Evolutionary conservation across 2,329 filamentous ascomycete genomes (phyloP).

Genomic region (Xylariaceae sp.): DNA sequence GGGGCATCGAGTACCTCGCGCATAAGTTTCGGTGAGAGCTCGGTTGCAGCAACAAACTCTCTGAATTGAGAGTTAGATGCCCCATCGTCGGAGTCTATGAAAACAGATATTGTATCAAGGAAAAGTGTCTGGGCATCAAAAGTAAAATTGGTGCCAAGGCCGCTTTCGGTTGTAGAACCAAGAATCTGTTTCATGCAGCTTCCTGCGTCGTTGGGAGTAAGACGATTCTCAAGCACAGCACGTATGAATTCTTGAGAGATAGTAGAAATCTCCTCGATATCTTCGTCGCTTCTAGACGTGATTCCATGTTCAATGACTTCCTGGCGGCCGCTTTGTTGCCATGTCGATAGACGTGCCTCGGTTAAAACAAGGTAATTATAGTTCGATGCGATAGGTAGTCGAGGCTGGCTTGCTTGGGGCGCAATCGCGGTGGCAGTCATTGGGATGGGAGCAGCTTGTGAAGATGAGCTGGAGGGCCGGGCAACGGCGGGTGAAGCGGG

Average conservation of each 20-base stretch:
- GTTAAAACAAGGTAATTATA: slow-evolving; percentile 81
- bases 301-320: slow-evolving; percentile 69
- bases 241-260: slow-evolving; percentile 87
- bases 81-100: slow-evolving; percentile 72
- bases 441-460: slow-evolving; percentile 39
- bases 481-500: slow-evolving; percentile 42
- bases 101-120: slow-evolving; percentile 80
- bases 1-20: slow-evolving; percentile 82
- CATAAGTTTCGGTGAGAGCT: slow-evolving; percentile 73
- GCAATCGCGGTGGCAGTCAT: slow-evolving; percentile 36
- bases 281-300: slow-evolving; percentile 69
- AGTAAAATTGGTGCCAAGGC: slow-evolving; percentile 49
- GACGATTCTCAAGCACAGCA: slow-evolving; percentile 71
- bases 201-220: slow-evolving; percentile 74
- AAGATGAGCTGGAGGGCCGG: slow-evolving; percentile 48
- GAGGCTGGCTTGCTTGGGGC: slow-evolving; percentile 30
- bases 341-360: slow-evolving; percentile 68
- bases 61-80: slow-evolving; percentile 60
- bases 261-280: slow-evolving; percentile 70
- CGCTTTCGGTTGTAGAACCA: slow-evolving; percentile 58
- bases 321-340: slow-evolving; percentile 71
- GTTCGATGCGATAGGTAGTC: slow-evolving; percentile 46
- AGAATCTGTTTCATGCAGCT: slow-evolving; percentile 76
- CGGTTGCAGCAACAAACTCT: slow-evolving; percentile 73
- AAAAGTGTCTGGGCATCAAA: slow-evolving; percentile 75